Evolutionary conservation across 495 filamentous ascomycete genomes (phyloP), one percentile per base, ranked within the genome.

Genomic region (Penicillium psychrofluorescens): DNA sequence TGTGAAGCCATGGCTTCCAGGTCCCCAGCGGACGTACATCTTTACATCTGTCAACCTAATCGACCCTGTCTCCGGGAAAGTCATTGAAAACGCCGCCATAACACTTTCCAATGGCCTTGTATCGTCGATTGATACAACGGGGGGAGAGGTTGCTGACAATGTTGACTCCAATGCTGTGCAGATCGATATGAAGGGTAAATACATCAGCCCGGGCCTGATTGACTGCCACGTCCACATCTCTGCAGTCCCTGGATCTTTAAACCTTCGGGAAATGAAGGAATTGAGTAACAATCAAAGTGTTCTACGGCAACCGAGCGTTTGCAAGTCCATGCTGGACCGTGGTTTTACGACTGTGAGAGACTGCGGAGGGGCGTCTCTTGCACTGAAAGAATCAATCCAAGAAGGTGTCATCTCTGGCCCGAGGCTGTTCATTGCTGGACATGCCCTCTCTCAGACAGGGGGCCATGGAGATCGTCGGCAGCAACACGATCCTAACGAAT

Each of bases 201-300:
- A 70, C 42, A 37, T 80, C 0, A 70, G 71, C 15, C 77, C 77
- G 0, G 78, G 77, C 5, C 57, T 82, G 2, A 77, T 80, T n/a
- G 78, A 82, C 54, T 68, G 65, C 50, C 78, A 81, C 46, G 76
- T 80, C 7, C 78, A 81, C 39, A 58, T 81, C 35, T 54, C 59
- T 7, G 62, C 75, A 0, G 63, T 62, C 0, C 70, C 72, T 0
- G 70, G 72, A 10, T 55, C 63, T 15, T 40, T 48, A 27, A 45
- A 42, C 9, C 42, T 69, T 11, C 54, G 44, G 4, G 47, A 50
- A 14, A 54, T 54, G 27, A 50, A 44, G 5, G 49, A 61, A 11
- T 50, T 62, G 55, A 41, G 43, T 4, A 16, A 16, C 15, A 16
- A 16, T 16, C 15, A 16, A 4, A 16, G 15, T 16, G 15, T 16